Conservation (phyloP, 805 yeast genomes). For the Millerozyma miso region DNA sequence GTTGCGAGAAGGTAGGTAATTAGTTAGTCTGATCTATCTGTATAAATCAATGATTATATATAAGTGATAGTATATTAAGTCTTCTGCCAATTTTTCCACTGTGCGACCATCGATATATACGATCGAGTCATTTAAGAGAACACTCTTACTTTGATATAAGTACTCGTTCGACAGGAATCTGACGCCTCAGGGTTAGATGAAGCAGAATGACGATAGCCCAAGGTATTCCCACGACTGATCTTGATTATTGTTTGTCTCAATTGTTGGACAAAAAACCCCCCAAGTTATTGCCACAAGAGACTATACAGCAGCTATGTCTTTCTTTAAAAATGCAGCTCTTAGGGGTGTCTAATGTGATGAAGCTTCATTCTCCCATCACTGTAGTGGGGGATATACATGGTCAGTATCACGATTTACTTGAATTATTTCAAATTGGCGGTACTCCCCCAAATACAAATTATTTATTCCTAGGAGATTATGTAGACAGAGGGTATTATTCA, state of each 20-base stretch:
- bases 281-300: slow-evolving; percentile 36
- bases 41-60: too few relatives aligned
- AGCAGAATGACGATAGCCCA: slow-evolving; percentile 28
- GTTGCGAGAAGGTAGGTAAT: too few relatives aligned
- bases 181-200: background rate
- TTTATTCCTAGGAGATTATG: slow-evolving; percentile 91
- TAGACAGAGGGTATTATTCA: slow-evolving; percentile 90
- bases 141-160: background rate
- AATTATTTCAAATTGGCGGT: slow-evolving; percentile 92
- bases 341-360: slow-evolving; percentile 81
- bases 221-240: slow-evolving; percentile 30
- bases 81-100: background rate
- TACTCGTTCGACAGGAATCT: background rate
- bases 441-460: slow-evolving; percentile 91
- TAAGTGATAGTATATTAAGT: too few relatives aligned
- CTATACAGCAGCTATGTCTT: slow-evolving; percentile 51
- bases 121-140: background rate
- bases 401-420: slow-evolving; percentile 89
- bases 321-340: slow-evolving; percentile 78
- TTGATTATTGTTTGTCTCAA: slow-evolving; percentile 41
- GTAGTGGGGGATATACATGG: slow-evolving; percentile 98
- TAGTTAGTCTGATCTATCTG: too few relatives aligned
- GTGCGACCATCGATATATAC: background rate
- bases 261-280: slow-evolving; percentile 40
- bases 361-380: slow-evolving; percentile 80